Conservation (phyloP, 2,329 filamentous ascomycete species). For the Setomelanomma holmii region DNA sequence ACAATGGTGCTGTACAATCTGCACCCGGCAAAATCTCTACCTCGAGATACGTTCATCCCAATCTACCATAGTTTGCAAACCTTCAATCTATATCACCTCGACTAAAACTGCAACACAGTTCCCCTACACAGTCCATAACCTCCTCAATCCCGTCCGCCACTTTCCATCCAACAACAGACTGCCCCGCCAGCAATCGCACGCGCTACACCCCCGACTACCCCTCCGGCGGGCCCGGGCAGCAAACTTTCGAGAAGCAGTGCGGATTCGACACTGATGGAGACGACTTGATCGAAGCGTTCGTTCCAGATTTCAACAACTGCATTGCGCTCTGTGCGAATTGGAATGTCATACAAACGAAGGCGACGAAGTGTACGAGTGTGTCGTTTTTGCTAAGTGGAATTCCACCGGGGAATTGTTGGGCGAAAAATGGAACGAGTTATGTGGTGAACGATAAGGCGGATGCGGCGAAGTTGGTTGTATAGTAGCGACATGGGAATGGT, state of each 20-base stretch:
- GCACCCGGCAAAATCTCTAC: not conserved
- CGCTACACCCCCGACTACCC: not conserved
- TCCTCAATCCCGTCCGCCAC: not conserved
- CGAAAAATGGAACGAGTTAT: not conserved
- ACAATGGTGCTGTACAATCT: not conserved
- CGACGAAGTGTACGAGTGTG: not conserved
- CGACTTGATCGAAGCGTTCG: not conserved
- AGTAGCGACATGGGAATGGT: not conserved
- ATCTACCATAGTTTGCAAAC: not conserved
- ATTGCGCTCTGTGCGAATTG: constrained; percentile 5
- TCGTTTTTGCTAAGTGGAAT: not conserved
- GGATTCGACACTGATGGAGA: not conserved
- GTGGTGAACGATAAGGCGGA: not conserved
- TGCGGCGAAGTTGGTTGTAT: not conserved
- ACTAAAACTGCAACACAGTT: not conserved
- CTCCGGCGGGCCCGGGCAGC: not conserved
- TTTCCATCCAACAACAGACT: constrained; percentile 5
- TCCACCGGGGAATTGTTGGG: constrained; percentile 3
- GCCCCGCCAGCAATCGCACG: constrained; percentile 1
- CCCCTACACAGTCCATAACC: not conserved
- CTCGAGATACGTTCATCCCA: not conserved
- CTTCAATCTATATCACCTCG: not conserved
- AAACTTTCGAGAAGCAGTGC: not conserved
- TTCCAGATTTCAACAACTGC: not conserved
- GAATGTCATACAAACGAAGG: not conserved